phyloP scores from a whole-genome alignment of 371 early-diverging fungal species.

The Apophysomyces variabilis region DNA sequence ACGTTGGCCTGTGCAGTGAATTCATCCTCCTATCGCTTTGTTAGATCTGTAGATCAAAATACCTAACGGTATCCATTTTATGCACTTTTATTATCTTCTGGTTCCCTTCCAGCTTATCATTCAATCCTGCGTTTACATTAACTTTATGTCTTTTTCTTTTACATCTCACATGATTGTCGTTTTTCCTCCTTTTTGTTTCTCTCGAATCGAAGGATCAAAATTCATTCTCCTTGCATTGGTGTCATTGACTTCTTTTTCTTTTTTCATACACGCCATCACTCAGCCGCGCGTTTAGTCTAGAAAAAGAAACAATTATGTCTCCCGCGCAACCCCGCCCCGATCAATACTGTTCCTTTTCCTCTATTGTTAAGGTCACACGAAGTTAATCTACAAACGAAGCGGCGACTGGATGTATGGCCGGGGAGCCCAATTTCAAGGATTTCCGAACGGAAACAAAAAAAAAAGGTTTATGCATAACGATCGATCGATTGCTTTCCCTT shows the following conservation, averaged over 20 bases:
- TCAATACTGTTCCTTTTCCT: constrained; percentile 2
- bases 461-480: constrained; percentile 3
- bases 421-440: background rate
- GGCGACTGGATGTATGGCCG: constrained; percentile 4
- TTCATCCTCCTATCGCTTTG: constrained; percentile 3
- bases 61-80: too few species aligned
- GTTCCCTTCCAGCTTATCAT: too few species aligned
- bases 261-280: too few species aligned
- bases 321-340: constrained; percentile 1
- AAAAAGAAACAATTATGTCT: background rate
- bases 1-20: constrained; percentile 12
- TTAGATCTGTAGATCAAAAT: background rate
- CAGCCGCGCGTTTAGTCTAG: background rate
- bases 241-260: background rate
- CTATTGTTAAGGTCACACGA: background rate
- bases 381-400: constrained; percentile 5
- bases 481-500: background rate
- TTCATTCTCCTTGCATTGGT: constrained; percentile 1
- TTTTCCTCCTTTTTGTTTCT: background rate
- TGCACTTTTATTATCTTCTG: too few species aligned
- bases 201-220: background rate
- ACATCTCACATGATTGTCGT: background rate
- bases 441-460: background rate
- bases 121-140: background rate
- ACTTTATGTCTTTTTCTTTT: background rate